Conservation (phyloP, 345 rosid species). For the Stellera chamaejasme region DNA sequence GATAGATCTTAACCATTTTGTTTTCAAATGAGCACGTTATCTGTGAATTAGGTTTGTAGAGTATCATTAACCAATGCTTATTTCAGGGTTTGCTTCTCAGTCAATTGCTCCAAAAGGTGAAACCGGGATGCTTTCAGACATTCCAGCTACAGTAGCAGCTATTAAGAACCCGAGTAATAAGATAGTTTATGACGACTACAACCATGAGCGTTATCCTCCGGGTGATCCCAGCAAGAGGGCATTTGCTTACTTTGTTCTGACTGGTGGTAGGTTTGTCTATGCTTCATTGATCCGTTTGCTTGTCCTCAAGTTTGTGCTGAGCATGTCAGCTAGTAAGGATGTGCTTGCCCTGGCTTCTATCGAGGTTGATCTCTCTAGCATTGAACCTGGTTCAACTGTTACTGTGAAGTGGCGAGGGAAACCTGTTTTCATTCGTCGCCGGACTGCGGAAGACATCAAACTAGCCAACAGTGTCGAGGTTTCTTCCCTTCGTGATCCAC, state of each 20-base stretch:
- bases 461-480: conserved; percentile 44
- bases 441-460: conserved; percentile 52
- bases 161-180: conserved; percentile 45
- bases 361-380: conserved; percentile 55
- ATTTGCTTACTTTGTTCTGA: conserved; percentile 52
- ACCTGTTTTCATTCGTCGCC: conserved; percentile 52
- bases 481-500: conserved; percentile 51
- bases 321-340: conserved; percentile 27
- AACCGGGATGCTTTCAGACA: too few species aligned
- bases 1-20: too few species aligned
- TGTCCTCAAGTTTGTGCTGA: conserved; percentile 22
- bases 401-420: conserved; percentile 64
- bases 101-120: too few species aligned
- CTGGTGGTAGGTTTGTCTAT: conserved; percentile 62
- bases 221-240: conserved; percentile 69
- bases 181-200: conserved; percentile 46
- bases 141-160: conserved; percentile 39
- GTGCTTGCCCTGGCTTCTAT: conserved; percentile 60
- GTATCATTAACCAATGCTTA: too few species aligned
- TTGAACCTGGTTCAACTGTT: conserved; percentile 52
- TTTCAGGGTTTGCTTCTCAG: too few species aligned
- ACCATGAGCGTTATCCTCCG: conserved; percentile 55
- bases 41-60: too few species aligned
- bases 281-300: conserved; percentile 54
- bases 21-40: too few species aligned